Evolutionary conservation across 2,329 filamentous ascomycete species (phyloP), one percentile per base, ranked within the genome.

Genomic region (Fusarium sp.): DNA sequence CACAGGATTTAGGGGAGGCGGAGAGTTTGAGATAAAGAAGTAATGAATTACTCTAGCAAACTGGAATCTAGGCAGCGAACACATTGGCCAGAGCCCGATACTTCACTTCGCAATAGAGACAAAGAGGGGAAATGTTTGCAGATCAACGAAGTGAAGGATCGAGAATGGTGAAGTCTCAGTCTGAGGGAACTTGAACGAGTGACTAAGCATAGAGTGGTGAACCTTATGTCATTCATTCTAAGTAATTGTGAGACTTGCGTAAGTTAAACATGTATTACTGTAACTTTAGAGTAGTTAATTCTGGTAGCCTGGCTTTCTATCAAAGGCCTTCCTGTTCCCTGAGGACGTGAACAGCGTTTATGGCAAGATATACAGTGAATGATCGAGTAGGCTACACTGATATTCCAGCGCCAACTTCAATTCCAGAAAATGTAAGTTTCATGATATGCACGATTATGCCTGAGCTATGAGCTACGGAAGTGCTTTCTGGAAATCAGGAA

Each of bases 361-460:
- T 5, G 24, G 8, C 13, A 47, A 13, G 44, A 1, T 14, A 14
- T 1, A 18, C 8, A 47, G 18, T 28, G 18, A 28, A 10, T 48
- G 3, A 4, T 1, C 8, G 44, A 47, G 18, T 9, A 22, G 5
- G 5, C 18, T 6, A 3, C 10, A 17, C 20, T 22, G 5, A 1
- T 12, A 1, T 22, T 20, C 18, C 17, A 26, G 11, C 6, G 5
- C 24, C 12, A 26, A 47, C 8, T 10, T 5, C 6, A 24, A 1
- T 48, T 20, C 18, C 17, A 26, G 17, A 0, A 9, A 4, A 2
- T 26, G 12, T 14, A 6, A 47, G 24, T 7, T 13, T 47, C 14
- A 14, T 47, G 0, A 22, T 11, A 20, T 28, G 8, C 9, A 47
- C 4, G 2, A 22, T 22, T 0, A 15, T 28, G 18, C 8, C 13